phyloP scores from a whole-genome alignment of 352 stramenopile genomes.

The Globisporangium abappressorium region DNA sequence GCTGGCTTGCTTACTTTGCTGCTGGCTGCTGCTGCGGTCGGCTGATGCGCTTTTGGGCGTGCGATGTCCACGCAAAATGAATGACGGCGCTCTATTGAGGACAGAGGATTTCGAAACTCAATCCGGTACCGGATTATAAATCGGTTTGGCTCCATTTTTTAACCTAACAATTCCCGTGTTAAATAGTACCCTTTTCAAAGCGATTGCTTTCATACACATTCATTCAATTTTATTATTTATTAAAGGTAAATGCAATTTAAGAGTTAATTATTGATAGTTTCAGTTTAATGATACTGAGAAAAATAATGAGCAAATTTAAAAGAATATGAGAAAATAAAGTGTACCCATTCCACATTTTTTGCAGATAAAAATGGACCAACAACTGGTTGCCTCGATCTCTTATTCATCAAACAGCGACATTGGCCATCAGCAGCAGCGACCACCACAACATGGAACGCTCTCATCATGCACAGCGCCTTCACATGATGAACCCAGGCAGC shows the following conservation, averaged over 20 bases:
- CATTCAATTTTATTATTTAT: not conserved
- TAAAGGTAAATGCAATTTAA: not conserved
- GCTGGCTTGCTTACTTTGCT: not conserved
- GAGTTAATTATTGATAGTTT: not conserved
- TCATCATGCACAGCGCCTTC: not conserved
- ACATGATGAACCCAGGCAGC: constrained; percentile 7
- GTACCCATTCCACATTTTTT: constrained; percentile 3
- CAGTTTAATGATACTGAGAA: not conserved
- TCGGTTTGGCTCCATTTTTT: constrained; percentile 8
- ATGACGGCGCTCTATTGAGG: not conserved
- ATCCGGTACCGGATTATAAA: constrained; percentile 1
- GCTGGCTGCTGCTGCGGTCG: constrained; percentile 4
- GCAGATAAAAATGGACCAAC: not conserved
- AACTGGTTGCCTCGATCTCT: not conserved
- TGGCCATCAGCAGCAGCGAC: not conserved
- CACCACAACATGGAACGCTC: not conserved
- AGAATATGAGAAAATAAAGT: not conserved
- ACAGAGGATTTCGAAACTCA: not conserved
- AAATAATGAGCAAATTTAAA: not conserved
- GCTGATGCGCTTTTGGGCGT: constrained; percentile 10
- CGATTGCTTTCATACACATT: not conserved
- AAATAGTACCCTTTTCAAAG: constrained; percentile 1
- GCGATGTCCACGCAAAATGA: not conserved
- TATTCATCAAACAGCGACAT: not conserved
- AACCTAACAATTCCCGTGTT: not conserved